phyloP scores from a whole-genome alignment of 371 early-diverging fungal genomes.

The Mucor saturninus region DNA sequence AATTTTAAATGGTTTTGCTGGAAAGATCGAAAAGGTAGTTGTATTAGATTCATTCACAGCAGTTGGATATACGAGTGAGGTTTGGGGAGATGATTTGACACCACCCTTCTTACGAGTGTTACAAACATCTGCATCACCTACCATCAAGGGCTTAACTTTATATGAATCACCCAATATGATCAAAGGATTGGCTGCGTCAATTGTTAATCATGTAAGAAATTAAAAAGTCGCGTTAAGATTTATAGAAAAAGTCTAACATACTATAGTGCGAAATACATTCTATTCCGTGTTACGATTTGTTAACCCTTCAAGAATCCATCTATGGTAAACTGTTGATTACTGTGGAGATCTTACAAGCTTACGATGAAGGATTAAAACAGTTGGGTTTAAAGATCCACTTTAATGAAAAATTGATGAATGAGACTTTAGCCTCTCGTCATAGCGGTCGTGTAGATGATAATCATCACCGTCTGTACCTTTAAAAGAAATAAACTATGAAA shows the following conservation, averaged over 20 bases:
- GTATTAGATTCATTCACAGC: slow-evolving; percentile 44
- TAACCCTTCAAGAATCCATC: slow-evolving; percentile 49
- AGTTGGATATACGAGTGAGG: slow-evolving; percentile 35
- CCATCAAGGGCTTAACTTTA: slow-evolving; percentile 15
- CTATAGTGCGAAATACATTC: slow-evolving; percentile 48
- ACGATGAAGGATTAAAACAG: slow-evolving; percentile 28
- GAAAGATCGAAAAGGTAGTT: slow-evolving; percentile 29
- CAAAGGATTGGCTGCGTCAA: slow-evolving; percentile 41
- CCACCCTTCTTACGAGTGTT: slow-evolving; percentile 44
- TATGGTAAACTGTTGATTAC: slow-evolving; percentile 48
- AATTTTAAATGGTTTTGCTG: slow-evolving; percentile 3
- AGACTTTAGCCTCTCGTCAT: slow-evolving; percentile 12
- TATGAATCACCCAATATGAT: slow-evolving; percentile 47
- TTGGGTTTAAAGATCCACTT: slow-evolving; percentile 31
- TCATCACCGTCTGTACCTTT: slow-evolving; percentile 53
- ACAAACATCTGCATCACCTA: slow-evolving; percentile 33
- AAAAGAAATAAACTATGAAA: slow-evolving; percentile 20
- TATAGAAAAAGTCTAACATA: background rate
- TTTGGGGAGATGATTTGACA: slow-evolving; percentile 25
- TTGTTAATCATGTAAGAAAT: slow-evolving; percentile 45
- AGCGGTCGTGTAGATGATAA: slow-evolving; percentile 37
- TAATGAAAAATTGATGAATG: slow-evolving; percentile 21
- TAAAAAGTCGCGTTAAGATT: background rate
- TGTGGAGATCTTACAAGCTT: slow-evolving; percentile 38
- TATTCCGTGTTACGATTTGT: slow-evolving; percentile 43